Conservation (phyloP, 2,329 filamentous ascomycete genomes). For the Fusarium mundagurra region DNA sequence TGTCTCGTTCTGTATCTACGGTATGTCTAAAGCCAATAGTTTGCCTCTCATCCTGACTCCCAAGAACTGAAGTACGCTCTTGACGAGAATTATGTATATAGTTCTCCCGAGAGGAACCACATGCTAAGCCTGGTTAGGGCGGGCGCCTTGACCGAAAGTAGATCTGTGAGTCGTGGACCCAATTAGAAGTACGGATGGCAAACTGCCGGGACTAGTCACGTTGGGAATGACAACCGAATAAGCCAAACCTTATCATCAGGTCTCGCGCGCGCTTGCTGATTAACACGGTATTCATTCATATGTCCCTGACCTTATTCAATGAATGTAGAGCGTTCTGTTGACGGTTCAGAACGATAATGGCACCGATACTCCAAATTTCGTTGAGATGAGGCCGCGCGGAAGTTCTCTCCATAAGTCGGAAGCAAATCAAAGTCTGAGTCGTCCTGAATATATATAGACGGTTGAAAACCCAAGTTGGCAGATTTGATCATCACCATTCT, state of each 20-base stretch:
- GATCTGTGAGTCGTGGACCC: neutral
- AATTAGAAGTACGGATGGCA: neutral
- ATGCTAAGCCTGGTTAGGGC: neutral
- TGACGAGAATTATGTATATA: too few relatives aligned
- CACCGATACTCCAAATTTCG: neutral
- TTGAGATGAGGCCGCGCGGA: neutral
- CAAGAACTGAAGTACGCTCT: too few relatives aligned
- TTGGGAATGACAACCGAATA: neutral
- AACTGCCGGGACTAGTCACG: neutral
- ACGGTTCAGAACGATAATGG: neutral
- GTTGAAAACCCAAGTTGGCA: neutral
- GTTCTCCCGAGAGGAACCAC: too few relatives aligned
- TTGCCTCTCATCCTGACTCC: too few relatives aligned
- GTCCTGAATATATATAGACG: neutral
- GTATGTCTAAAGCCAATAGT: too few relatives aligned
- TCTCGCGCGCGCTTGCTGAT: neutral
- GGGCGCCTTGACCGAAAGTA: neutral
- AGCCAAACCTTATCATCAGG: neutral
- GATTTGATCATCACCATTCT: neutral
- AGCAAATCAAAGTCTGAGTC: accelerated
- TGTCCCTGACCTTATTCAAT: neutral
- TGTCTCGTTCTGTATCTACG: too few relatives aligned
- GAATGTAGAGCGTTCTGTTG: accelerated
- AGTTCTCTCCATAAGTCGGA: accelerated
- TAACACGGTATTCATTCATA: neutral